Base-by-base conservation (phyloP, 2,329 filamentous ascomycete genomes). In the Albifimbria verrucaria region DNA sequence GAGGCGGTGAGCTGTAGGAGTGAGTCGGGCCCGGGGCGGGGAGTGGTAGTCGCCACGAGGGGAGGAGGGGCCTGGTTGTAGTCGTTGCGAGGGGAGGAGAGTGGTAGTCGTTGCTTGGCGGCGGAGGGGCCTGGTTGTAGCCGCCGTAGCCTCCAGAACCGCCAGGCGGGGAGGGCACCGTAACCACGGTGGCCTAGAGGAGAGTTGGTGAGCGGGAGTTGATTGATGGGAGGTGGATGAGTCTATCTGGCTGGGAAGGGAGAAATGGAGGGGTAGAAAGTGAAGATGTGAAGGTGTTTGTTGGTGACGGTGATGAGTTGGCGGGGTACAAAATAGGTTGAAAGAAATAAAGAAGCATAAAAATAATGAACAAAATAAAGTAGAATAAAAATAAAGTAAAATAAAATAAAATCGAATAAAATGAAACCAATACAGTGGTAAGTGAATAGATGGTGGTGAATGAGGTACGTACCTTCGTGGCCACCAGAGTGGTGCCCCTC, bases 1-100 rank as follows among this genome's bases (percentile, higher is more conserved):
- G 56, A 41, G 49, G 62, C 39, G 58, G 58, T 28, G 62, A 59
- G 32, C 59, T 52, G 48, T 65, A 62, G 7, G 41, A 48, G 2
- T 59, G 59, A 18, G n/a, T 20, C 7, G 25, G 25, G 24, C 46
- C 46, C 6, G 36, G 53, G 36, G 53, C 9, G 53, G 56, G 17
- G 32, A 20, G 36, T 18, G 18, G 36, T 24, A 41, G 28, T 41
- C 18, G 17, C 22, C 44, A 11, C 6, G 44, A 26, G 41, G 20
- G 49, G 52, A 32, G 39, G 56, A 36, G 49, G 62, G 39, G 58
- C 57, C 26, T 61, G 57, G 26, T 59, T 51, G 47, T 65, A 62
- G 9, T 48, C 45, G 2, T 55, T 56, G 41, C 9, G 22, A 17
- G 45, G 22, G 45, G 53, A 39, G 55, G 57, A 47, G 60, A 52